Evolutionary conservation across 2,329 filamentous ascomycete species (phyloP).

Genomic region (Penicillium occitanis): DNA sequence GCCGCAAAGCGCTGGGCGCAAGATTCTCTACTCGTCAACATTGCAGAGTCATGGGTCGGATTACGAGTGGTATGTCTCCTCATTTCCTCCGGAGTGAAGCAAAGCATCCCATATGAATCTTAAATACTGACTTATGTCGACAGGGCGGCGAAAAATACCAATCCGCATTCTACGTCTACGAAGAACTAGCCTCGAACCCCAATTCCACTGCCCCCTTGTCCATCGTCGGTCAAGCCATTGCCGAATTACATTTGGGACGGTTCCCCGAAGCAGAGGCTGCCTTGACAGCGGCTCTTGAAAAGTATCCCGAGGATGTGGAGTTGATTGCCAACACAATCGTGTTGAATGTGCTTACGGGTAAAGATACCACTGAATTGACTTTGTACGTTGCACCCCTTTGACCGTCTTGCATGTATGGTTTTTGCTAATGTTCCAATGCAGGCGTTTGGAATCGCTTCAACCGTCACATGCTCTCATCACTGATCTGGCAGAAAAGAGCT

Average conservation of each 20-base stretch:
- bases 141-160: conserved; percentile 95
- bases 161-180: conserved; percentile 94
- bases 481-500: conserved; percentile 81
- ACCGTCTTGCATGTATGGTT: neutral
- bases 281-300: conserved; percentile 73
- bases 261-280: conserved; percentile 86
- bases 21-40: conserved; percentile 87
- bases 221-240: conserved; percentile 83
- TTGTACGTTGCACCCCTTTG: conserved; percentile 50
- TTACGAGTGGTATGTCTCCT: conserved; percentile 68
- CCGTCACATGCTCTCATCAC: conserved; percentile 68
- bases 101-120: too few relatives aligned
- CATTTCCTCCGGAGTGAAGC: too few relatives aligned
- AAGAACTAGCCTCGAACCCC: conserved; percentile 87
- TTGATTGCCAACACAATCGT: conserved; percentile 83
- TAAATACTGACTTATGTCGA: neutral
- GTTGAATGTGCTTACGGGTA: conserved; percentile 73
- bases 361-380: conserved; percentile 63
- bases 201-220: conserved; percentile 73
- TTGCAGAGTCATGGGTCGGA: conserved; percentile 94
- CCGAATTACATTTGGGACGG: conserved; percentile 86
- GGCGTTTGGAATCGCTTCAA: conserved; percentile 52
- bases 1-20: conserved; percentile 91
- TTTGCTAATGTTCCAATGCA: conserved; percentile 19
- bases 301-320: conserved; percentile 69